Conservation (phyloP, 1,139 yeast species). For the Geotrichum reessii region DNA sequence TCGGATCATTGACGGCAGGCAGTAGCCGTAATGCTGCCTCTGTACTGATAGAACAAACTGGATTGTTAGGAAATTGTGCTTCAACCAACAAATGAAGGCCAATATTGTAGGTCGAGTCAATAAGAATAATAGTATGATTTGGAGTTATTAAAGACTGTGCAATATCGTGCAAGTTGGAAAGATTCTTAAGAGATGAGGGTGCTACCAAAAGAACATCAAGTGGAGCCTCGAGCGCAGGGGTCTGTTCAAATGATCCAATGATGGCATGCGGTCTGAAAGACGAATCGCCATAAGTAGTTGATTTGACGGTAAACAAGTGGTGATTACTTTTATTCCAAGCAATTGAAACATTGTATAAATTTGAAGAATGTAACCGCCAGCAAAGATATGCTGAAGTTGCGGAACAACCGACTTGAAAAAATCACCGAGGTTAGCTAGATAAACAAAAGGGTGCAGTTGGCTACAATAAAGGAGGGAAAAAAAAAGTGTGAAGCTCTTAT, state of each 20-base stretch:
- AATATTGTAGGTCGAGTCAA: conserved; percentile 32
- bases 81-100: conserved; percentile 30
- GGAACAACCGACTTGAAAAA: conserved; percentile 24
- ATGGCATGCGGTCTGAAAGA: conserved; percentile 11
- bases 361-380: conserved; percentile 26
- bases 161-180: conserved; percentile 18
- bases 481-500: neutral
- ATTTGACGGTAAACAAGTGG: conserved; percentile 14
- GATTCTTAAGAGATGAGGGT: conserved; percentile 27
- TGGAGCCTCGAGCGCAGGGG: conserved; percentile 9
- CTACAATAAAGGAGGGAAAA: neutral
- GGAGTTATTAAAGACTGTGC: conserved; percentile 21
- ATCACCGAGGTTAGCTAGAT: neutral
- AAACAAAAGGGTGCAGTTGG: neutral
- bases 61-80: conserved; percentile 25
- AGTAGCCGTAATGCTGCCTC: conserved; percentile 18
- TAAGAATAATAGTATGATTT: conserved; percentile 29
- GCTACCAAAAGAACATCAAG: conserved; percentile 30
- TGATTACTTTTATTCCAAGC: conserved; percentile 22
- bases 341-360: conserved; percentile 22
- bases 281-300: conserved; percentile 29
- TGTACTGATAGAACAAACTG: conserved; percentile 25
- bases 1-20: conserved; percentile 5
- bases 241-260: conserved; percentile 9
- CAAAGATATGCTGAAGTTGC: conserved; percentile 26